These are phyloP conservation scores for Penicillium bialowiezense DNA, from an alignment of 495 filamentous ascomycete species.

Conservation along the genomic window DNA sequence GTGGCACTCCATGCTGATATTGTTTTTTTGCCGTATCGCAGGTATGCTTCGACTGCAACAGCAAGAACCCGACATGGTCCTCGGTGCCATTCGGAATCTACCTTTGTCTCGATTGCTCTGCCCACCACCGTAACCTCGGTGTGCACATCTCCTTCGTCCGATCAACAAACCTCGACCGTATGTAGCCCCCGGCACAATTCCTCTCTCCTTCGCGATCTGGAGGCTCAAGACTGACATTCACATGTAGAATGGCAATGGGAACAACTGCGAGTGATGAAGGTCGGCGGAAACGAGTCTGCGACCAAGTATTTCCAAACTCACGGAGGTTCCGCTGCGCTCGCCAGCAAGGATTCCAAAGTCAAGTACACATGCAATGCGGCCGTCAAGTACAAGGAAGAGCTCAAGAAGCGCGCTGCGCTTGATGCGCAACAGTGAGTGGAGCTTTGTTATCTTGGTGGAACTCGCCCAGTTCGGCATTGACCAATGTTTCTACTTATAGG, in stretches of 20 bases:
- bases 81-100: slow-evolving; percentile 97
- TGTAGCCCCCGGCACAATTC: slow-evolving; percentile 29
- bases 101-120: slow-evolving; percentile 94
- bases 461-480: slow-evolving; percentile 13
- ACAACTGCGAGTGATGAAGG: slow-evolving; percentile 96
- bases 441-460: slow-evolving; percentile 1
- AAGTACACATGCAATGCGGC: slow-evolving; percentile 93
- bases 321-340: slow-evolving; percentile 87
- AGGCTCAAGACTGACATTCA: slow-evolving; percentile 14
- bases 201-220: neutral
- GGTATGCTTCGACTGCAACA: slow-evolving; percentile 96
- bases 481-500: slow-evolving; percentile 41
- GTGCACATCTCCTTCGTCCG: slow-evolving; percentile 97
- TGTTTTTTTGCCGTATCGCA: slow-evolving; percentile 34
- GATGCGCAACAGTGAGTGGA: slow-evolving; percentile 72
- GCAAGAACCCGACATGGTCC: slow-evolving; percentile 97
- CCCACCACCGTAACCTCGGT: slow-evolving; percentile 86
- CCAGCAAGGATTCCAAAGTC: slow-evolving; percentile 91
- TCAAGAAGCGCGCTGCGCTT: slow-evolving; percentile 74
- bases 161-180: slow-evolving; percentile 97
- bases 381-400: slow-evolving; percentile 93
- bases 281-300: slow-evolving; percentile 95
- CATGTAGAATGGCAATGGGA: slow-evolving; percentile 97
- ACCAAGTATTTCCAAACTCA: slow-evolving; percentile 97
- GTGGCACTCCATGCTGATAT: slow-evolving; percentile 20